Conservation (phyloP, 176 grass and related monocot species). For the Paspalum vaginatum region DNA sequence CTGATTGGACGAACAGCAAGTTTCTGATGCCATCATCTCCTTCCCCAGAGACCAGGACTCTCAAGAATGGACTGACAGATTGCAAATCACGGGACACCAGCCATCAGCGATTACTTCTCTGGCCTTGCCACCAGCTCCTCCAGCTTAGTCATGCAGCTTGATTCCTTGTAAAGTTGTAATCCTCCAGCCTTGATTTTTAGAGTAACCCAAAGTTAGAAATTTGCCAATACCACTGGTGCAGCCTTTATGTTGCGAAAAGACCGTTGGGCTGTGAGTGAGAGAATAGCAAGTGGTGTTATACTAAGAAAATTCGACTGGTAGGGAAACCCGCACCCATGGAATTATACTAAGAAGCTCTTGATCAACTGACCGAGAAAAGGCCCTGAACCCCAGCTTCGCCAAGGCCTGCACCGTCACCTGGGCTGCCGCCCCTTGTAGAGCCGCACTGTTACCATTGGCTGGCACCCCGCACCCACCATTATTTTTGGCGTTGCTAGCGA, state of each 20-base stretch:
- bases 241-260: background rate
- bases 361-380: too few relatives aligned
- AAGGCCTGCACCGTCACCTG: too few relatives aligned
- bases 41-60: background rate
- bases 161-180: background rate
- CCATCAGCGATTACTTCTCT: background rate
- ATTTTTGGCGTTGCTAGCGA: too few relatives aligned
- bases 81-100: background rate
- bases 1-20: too few relatives aligned
- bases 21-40: too few relatives aligned
- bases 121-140: background rate
- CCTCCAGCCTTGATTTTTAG: background rate
- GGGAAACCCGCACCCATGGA: too few relatives aligned
- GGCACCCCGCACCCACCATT: too few relatives aligned
- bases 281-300: background rate
- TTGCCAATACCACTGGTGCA: background rate
- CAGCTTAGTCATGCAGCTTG: background rate
- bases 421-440: too few relatives aligned
- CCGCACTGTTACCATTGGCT: too few relatives aligned
- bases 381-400: too few relatives aligned
- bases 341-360: too few relatives aligned
- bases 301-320: background rate
- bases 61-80: background rate
- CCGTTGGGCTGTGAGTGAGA: background rate
- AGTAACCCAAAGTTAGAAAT: background rate